Evolutionary conservation across 1,139 yeast genomes (phyloP).

Genomic region (Yamadazyma taylorii): DNA sequence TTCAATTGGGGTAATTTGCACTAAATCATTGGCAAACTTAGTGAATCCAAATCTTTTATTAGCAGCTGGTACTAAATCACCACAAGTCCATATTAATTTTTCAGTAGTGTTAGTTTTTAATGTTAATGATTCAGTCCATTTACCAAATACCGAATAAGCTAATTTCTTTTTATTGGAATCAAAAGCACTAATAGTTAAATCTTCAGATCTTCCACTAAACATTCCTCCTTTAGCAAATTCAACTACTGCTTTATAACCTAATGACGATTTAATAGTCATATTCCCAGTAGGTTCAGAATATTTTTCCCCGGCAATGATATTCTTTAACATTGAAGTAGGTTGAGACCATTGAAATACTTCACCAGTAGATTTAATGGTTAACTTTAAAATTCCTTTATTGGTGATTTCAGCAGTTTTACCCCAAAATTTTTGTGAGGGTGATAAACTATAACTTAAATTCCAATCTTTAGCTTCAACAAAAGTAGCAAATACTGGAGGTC

Average conservation of each 20-base stretch:
- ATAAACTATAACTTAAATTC: constrained; percentile 72
- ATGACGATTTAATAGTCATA: constrained; percentile 64
- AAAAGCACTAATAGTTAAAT: constrained; percentile 56
- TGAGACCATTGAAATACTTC: constrained; percentile 78
- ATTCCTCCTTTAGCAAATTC: constrained; percentile 72
- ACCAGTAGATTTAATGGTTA: constrained; percentile 59
- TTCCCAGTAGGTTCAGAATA: constrained; percentile 85
- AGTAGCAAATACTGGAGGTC: constrained; percentile 81
- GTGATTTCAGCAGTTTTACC: constrained; percentile 87
- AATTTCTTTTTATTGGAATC: constrained; percentile 37
- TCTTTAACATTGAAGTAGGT: constrained; percentile 81
- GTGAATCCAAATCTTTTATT: constrained; percentile 82
- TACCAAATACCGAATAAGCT: constrained; percentile 56
- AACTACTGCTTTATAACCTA: constrained; percentile 66
- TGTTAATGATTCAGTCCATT: constrained; percentile 69
- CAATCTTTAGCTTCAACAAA: constrained; percentile 73
- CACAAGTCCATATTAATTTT: constrained; percentile 63
- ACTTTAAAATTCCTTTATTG: constrained; percentile 66
- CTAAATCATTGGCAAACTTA: constrained; percentile 74
- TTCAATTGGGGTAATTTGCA: constrained; percentile 74
- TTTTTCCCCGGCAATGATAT: constrained; percentile 91
- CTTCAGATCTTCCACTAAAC: constrained; percentile 89
- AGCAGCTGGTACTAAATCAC: constrained; percentile 59
- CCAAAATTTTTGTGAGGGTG: constrained; percentile 91
- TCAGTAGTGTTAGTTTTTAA: constrained; percentile 43